Percentiles rank a stretch among this genome's conserved stretches.
These are phyloP conservation scores for Cladosporium phlei DNA, from an alignment of 2,329 filamentous ascomycete species.

Conservation along the genomic window DNA sequence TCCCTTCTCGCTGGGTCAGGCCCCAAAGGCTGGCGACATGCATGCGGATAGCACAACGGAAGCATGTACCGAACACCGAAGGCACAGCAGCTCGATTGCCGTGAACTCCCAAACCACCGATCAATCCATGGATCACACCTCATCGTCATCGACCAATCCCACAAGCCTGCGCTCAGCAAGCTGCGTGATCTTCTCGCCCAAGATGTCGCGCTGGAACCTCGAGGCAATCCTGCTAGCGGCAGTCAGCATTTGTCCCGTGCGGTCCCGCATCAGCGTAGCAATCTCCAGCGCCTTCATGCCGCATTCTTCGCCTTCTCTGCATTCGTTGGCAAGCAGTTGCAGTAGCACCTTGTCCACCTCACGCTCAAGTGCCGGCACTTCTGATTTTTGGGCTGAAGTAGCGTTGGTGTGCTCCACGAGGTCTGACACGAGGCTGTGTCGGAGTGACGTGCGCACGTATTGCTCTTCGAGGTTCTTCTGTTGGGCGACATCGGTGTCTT, in stretches of 20 bases:
- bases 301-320: conserved; percentile 83
- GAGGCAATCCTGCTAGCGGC: conserved; percentile 85
- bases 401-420: conserved; percentile 64
- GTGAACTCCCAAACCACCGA: no score
- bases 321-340: conserved; percentile 84
- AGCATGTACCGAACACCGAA: neutral
- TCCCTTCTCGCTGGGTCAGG: no score
- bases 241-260: conserved; percentile 83
- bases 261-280: conserved; percentile 78
- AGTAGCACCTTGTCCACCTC: conserved; percentile 87
- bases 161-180: conserved; percentile 66
- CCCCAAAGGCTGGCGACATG: no score
- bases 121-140: conserved; percentile 22
- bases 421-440: conserved; percentile 71
- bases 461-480: conserved; percentile 68
- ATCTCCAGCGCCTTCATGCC: conserved; percentile 94
- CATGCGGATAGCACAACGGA: neutral
- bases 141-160: conserved; percentile 56
- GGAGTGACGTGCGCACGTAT: conserved; percentile 69
- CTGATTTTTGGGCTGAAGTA: conserved; percentile 59
- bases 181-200: conserved; percentile 88
- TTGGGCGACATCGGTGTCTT: conserved; percentile 37
- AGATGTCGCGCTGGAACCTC: conserved; percentile 71
- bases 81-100: neutral
- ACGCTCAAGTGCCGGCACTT: conserved; percentile 67